Percentiles rank a stretch among this genome's conserved stretches.
phyloP scores from a whole-genome alignment of 2,329 filamentous ascomycete species.

The Aspergillus sclerotialis region DNA sequence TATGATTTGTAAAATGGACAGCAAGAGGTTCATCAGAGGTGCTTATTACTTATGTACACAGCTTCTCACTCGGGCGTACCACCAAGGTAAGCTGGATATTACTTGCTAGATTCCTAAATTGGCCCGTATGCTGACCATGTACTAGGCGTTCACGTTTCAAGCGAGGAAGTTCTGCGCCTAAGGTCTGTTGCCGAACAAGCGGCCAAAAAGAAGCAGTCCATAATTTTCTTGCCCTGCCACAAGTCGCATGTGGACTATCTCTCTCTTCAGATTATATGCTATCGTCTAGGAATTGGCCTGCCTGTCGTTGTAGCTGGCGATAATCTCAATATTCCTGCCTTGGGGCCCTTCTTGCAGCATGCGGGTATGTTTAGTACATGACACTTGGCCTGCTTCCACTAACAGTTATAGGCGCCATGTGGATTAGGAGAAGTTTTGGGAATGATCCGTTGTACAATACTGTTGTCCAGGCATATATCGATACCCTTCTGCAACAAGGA shows the following conservation, averaged over 20 bases:
- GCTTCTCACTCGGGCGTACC: slow-evolving; percentile 83
- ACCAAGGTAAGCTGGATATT: slow-evolving; percentile 57
- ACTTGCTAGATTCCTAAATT: background rate
- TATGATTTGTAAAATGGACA: slow-evolving; percentile 99
- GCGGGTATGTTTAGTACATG: slow-evolving; percentile 49
- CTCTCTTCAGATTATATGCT: slow-evolving; percentile 90
- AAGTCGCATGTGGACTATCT: slow-evolving; percentile 96
- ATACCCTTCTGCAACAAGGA: slow-evolving; percentile 80
- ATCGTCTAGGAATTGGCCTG: slow-evolving; percentile 78
- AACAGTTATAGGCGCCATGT: slow-evolving; percentile 65
- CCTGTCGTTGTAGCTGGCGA: slow-evolving; percentile 93
- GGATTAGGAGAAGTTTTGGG: slow-evolving; percentile 86
- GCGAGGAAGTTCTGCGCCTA: slow-evolving; percentile 81
- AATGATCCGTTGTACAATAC: slow-evolving; percentile 86
- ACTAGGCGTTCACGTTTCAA: slow-evolving; percentile 78
- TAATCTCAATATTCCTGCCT: slow-evolving; percentile 87
- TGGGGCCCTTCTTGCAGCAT: slow-evolving; percentile 86
- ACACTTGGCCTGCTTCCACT: slow-evolving; percentile 4
- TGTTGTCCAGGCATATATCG: slow-evolving; percentile 93
- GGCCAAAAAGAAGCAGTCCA: slow-evolving; percentile 81
- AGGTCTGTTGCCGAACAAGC: slow-evolving; percentile 76
- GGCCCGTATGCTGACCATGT: too few relatives aligned
- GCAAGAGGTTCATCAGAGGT: slow-evolving; percentile 80
- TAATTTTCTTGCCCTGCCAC: slow-evolving; percentile 92
- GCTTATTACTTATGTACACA: slow-evolving; percentile 89